Base-by-base conservation (phyloP, 2,329 filamentous ascomycete species). In the Colletotrichum paranaense region DNA sequence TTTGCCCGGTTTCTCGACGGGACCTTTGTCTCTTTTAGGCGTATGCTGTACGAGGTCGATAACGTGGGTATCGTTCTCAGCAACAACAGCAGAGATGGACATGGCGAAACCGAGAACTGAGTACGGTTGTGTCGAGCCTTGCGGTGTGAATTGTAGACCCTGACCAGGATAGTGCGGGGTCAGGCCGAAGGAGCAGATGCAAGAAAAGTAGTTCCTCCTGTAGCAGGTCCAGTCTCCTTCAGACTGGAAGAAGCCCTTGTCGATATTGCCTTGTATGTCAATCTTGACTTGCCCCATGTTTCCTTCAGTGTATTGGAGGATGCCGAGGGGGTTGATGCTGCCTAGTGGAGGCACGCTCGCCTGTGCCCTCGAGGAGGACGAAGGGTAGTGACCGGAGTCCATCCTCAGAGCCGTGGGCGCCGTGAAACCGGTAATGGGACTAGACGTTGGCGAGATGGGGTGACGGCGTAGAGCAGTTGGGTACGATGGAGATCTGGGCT, bases 211-310 rank as follows among this genome's bases (percentile, higher is more conserved):
- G 81, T 98, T 98, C 56, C 95, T 89, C 42, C 95, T 89, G 80
- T 98, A 98, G 84, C 95, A 97, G 0, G 95, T 98, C 95, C 95
- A 98, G 77, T 95, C 94, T 22, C 90, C 88, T 68, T 97, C 95
- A 4, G 89, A 89, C 46, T 92, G 86, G 80, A 98, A 97, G 83
- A 97, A 97, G 0, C 95, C 95, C 78, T 97, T 97, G 81, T 97
- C 94, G 73, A 97, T 95, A 78, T 91, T 92, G 46, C 94, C 94
- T 35, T 92, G 88, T 75, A 98, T 94, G 16, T 94, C 92, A 24
- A 93, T 88, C 75, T 91, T 92, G 76, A 97, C 88, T 1, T 86
- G 84, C 38, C 38, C 38, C 2, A 85, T 84, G 16, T 79, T n/a
- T 49, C 42, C 81, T 62, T 94, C 89, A 4, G 83, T 85, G 77